Percentiles rank a stretch among this genome's conserved stretches.
Evolutionary conservation across 2,329 filamentous ascomycete genomes (phyloP).

Genomic region (Alternaria sp.): DNA sequence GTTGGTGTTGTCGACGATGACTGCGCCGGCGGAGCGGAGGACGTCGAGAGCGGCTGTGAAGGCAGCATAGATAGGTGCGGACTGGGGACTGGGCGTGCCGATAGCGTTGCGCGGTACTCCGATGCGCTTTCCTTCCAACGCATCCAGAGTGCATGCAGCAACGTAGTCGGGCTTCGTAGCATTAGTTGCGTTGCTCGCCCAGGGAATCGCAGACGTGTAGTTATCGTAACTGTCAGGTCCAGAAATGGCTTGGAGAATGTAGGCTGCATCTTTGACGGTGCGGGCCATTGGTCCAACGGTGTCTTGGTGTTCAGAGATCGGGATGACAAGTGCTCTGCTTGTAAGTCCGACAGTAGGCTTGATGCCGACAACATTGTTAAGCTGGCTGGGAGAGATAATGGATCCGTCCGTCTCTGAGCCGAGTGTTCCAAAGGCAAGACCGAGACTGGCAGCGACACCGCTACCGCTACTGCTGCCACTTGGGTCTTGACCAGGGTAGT

Average conservation of each 20-base stretch:
- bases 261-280: slow-evolving; percentile 65
- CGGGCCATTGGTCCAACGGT: slow-evolving; percentile 64
- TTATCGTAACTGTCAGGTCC: slow-evolving; percentile 61
- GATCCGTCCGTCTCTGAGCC: slow-evolving; percentile 70
- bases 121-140: slow-evolving; percentile 64
- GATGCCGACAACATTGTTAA: slow-evolving; percentile 70
- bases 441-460: slow-evolving; percentile 65
- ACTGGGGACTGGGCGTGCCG: slow-evolving; percentile 37
- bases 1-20: slow-evolving; percentile 65
- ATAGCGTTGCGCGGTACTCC: slow-evolving; percentile 69
- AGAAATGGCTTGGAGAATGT: slow-evolving; percentile 64
- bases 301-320: slow-evolving; percentile 65
- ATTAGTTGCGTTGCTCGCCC: slow-evolving; percentile 44
- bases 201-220: slow-evolving; percentile 65
- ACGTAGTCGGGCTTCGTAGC: slow-evolving; percentile 64
- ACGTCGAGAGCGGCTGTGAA: slow-evolving; percentile 63
- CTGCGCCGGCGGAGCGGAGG: slow-evolving; percentile 63
- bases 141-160: slow-evolving; percentile 60
- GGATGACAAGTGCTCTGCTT: slow-evolving; percentile 67
- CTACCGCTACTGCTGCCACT: slow-evolving; percentile 56
- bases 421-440: slow-evolving; percentile 64
- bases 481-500: slow-evolving; percentile 67
- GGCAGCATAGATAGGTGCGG: slow-evolving; percentile 54
- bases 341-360: slow-evolving; percentile 68
- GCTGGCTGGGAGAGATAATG: slow-evolving; percentile 63